Evolutionary conservation across 208 protist species (phyloP), one percentile per base, ranked within the genome.

Genomic region (Sergeia podlipaevii): DNA sequence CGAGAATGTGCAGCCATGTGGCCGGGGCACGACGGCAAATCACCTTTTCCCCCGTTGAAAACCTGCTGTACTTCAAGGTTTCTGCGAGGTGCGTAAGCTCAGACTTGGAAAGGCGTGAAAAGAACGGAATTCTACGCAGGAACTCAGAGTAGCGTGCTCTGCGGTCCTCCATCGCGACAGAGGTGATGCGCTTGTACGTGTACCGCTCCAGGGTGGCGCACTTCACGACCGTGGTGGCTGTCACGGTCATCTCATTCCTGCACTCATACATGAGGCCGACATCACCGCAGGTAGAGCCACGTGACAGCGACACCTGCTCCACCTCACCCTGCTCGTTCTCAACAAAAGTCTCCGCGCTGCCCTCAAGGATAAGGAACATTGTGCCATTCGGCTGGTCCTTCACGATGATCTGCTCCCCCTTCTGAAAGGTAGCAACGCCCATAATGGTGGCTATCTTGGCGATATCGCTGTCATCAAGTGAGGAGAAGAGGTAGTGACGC

Each of bases 401-500:
- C 1, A n/a, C 30, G 37, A 81, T 33, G 3, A 84, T 17, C 50
- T 50, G 47, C 20, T 53, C 45, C 1, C 58, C 70, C 23, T 60
- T 60, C 57, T 61, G 38, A 21, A 76, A 74, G 32, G 37, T 36
- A 28, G 51, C 57, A 3, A 76, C 50, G 34, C 85, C 69, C 83
- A 94, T 89, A 44, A 85, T 77, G 38, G 68, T 62, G 2, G 75
- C 75, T 28, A 85, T 61, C 60, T 63, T 73, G 10, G 55, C 52
- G 36, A 86, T 65, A 46, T 85, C 63, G 37, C 36, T 65, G 48
- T 88, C 84, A 54, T 91, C 80, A 10, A 88, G 58, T 32, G 65
- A 79, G 34, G 76, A 90, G 61, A 91, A 93, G 46, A 90, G 64
- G 45, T 74, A 85, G 57, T 86, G 80, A 23, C 52, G 47, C 60